Conservation (phyloP, 768 basidiomycete genomes). For the Cystobasidium onofrii region DNA sequence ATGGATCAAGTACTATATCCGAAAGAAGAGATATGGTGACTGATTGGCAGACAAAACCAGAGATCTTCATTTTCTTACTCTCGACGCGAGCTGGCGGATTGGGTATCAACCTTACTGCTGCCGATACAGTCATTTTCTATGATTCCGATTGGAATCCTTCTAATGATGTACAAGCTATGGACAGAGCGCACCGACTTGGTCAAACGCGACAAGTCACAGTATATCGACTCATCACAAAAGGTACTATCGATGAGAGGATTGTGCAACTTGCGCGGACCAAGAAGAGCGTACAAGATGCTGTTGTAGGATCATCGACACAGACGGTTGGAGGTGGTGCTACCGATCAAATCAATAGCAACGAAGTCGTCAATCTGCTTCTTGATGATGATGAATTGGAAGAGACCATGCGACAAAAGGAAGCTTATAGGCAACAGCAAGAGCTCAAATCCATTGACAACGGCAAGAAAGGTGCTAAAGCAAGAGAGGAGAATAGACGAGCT, state of each 20-base stretch:
- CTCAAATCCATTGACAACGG: slow-evolving; percentile 42
- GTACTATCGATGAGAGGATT: slow-evolving; percentile 94
- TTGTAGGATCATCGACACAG: slow-evolving; percentile 58
- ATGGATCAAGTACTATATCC: slow-evolving; percentile 72
- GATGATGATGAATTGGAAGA: slow-evolving; percentile 81
- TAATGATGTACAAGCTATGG: slow-evolving; percentile 71
- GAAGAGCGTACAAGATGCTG: slow-evolving; percentile 80
- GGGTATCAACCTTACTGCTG: slow-evolving; percentile 51
- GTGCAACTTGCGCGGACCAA: slow-evolving; percentile 71
- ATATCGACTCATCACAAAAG: slow-evolving; percentile 56
- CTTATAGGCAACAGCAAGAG: slow-evolving; percentile 44
- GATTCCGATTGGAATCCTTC: slow-evolving; percentile 95
- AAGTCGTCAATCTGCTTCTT: slow-evolving; percentile 87
- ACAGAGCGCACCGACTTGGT: slow-evolving; percentile 87
- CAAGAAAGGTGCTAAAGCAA: slow-evolving; percentile 31
- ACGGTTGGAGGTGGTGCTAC: slow-evolving; percentile 24
- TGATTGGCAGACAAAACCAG: slow-evolving; percentile 99
- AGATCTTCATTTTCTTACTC: slow-evolving; percentile 81
- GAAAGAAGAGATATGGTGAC: slow-evolving; percentile 98
- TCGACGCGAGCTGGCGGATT: slow-evolving; percentile 86
- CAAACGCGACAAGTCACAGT: slow-evolving; percentile 76
- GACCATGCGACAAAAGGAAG: slow-evolving; percentile 42
- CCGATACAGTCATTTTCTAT: slow-evolving; percentile 66
- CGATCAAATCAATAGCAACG: slow-evolving; percentile 66
- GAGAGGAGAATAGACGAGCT: slow-evolving; percentile 43